Evolutionary conservation across 2,329 filamentous ascomycete genomes (phyloP).

Genomic region (Hansfordia pulvinata): DNA sequence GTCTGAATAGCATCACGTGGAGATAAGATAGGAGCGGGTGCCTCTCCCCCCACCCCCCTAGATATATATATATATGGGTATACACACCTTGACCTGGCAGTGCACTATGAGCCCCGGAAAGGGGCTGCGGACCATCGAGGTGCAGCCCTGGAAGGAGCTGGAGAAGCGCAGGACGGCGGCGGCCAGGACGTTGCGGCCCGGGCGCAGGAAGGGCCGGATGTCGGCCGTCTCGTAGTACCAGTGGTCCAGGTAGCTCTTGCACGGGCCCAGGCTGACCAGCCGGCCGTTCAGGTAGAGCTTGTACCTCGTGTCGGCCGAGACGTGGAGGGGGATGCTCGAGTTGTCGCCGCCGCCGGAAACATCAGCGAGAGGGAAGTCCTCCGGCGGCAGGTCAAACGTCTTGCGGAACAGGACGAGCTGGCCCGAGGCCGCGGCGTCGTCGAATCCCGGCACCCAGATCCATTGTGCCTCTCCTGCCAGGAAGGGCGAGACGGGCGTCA

Average conservation of each 20-base stretch:
- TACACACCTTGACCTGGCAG: slow-evolving; percentile 8
- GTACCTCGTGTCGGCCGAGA: slow-evolving; percentile 13
- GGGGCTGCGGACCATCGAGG: slow-evolving; percentile 15
- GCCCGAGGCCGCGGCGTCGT: slow-evolving; percentile 1
- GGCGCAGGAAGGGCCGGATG: slow-evolving; percentile 7
- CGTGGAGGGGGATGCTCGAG: slow-evolving; percentile 7
- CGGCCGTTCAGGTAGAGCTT: slow-evolving; percentile 10
- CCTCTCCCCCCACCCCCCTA: too few relatives aligned
- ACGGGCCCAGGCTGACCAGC: slow-evolving; percentile 9
- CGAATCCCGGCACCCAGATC: slow-evolving; percentile 2
- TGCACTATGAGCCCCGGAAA: slow-evolving; percentile 14
- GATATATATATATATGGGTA: too few relatives aligned
- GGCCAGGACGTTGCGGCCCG: slow-evolving; percentile 6
- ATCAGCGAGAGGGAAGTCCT: not conserved
- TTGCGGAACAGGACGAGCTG: slow-evolving; percentile 2
- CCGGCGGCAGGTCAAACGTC: slow-evolving; percentile 1
- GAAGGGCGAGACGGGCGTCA: slow-evolving; percentile 2
- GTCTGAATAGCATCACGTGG: too few relatives aligned
- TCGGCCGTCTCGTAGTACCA: slow-evolving; percentile 14
- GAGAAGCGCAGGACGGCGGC: slow-evolving; percentile 13
- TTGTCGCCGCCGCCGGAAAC: too few relatives aligned
- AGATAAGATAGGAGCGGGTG: too few relatives aligned
- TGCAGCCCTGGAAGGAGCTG: slow-evolving; percentile 10
- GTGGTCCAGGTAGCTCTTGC: slow-evolving; percentile 9
- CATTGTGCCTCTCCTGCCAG: slow-evolving; percentile 2